phyloP scores from a whole-genome alignment of 1,284 basidiomycete species.

The Boletellus sp. region DNA sequence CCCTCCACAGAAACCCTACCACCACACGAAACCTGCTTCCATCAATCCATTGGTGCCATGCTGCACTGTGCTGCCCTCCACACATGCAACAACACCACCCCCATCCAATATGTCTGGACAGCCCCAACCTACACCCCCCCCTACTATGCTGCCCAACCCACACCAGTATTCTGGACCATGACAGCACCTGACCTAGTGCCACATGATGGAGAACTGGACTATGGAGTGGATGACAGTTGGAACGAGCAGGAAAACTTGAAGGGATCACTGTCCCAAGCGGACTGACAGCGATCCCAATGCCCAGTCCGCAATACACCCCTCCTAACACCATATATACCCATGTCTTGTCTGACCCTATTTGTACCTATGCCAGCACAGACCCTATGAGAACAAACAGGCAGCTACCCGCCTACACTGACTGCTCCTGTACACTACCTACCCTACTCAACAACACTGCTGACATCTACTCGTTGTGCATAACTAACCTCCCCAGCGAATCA shows the following conservation, averaged over 20 bases:
- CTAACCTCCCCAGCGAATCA: not conserved
- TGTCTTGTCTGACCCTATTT: too few species aligned
- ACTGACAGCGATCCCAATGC: not conserved
- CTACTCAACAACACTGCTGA: not conserved
- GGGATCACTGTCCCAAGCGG: not conserved
- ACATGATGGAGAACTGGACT: not conserved
- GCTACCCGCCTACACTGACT: too few species aligned
- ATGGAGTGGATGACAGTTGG: not conserved
- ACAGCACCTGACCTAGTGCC: too few species aligned
- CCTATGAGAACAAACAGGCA: not conserved
- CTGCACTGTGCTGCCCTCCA: not conserved
- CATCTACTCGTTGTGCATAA: not conserved
- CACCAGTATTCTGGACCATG: not conserved
- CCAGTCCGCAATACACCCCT: too few species aligned
- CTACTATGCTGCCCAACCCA: not conserved
- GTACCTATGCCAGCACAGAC: too few species aligned
- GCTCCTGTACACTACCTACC: not conserved
- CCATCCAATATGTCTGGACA: constrained; percentile 1
- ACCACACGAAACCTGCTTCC: not conserved
- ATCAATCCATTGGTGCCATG: not conserved
- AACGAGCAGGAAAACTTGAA: not conserved
- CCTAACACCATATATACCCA: too few species aligned
- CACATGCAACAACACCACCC: not conserved
- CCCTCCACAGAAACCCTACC: not conserved
- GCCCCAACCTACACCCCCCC: not conserved